Evolutionary conservation across 2,329 filamentous ascomycete genomes (phyloP).

Genomic region (Pestalotiopsis fici): DNA sequence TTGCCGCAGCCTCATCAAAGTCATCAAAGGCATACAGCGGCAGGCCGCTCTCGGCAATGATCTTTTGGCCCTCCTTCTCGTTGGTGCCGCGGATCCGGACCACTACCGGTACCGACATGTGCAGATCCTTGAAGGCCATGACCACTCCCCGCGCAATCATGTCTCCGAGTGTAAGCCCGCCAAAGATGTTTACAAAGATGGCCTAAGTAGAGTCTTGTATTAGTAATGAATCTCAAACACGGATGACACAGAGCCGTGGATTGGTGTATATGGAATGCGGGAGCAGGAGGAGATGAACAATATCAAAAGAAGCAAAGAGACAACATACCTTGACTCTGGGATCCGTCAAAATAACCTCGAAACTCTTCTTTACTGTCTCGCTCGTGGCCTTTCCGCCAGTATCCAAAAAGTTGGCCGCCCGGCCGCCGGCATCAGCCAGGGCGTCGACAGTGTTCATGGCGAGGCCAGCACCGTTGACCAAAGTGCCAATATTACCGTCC

Average conservation of each 20-base stretch:
- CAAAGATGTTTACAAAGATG: slow-evolving; percentile 61
- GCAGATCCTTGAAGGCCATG: slow-evolving; percentile 69
- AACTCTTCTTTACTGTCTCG: slow-evolving; percentile 76
- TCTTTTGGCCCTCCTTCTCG: slow-evolving; percentile 67
- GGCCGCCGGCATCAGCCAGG: slow-evolving; percentile 66
- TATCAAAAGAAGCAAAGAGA: neutral
- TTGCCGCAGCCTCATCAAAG: slow-evolving; percentile 71
- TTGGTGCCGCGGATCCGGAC: slow-evolving; percentile 76
- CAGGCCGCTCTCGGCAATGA: slow-evolving; percentile 70
- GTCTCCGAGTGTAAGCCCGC: slow-evolving; percentile 67
- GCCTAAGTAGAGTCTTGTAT: slow-evolving; percentile 18
- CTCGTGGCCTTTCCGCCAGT: slow-evolving; percentile 86
- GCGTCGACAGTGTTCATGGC: slow-evolving; percentile 92
- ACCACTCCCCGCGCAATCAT: slow-evolving; percentile 81
- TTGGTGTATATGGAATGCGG: neutral
- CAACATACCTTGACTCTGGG: slow-evolving; percentile 72
- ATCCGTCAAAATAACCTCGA: slow-evolving; percentile 73
- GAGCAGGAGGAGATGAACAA: neutral
- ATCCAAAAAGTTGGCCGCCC: slow-evolving; percentile 82
- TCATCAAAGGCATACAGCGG: slow-evolving; percentile 71
- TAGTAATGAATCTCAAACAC: neutral
- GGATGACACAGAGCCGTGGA: neutral
- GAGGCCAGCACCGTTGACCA: slow-evolving; percentile 87
- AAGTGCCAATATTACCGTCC: slow-evolving; percentile 70
- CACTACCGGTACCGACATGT: slow-evolving; percentile 71